Evolutionary conservation across 2,329 filamentous ascomycete species (phyloP).

Genomic region (Nectriaceae sp.): DNA sequence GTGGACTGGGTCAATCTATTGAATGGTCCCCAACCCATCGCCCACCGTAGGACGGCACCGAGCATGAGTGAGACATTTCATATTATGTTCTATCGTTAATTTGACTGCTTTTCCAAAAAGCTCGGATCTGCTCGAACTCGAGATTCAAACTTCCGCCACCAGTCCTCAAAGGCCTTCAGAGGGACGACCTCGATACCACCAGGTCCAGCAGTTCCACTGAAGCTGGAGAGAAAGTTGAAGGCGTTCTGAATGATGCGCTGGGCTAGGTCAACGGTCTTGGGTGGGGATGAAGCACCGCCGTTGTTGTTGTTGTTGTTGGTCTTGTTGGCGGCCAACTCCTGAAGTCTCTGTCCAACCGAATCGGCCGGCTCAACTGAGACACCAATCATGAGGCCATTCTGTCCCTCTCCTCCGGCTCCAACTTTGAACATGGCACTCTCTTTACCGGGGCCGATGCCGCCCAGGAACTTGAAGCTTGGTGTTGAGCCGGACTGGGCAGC

Average conservation of each 20-base stretch:
- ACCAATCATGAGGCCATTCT: slow-evolving; percentile 69
- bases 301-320: slow-evolving; percentile 23
- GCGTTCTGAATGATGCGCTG: slow-evolving; percentile 95
- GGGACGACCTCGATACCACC: slow-evolving; percentile 83
- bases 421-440: slow-evolving; percentile 91
- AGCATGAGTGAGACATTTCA: not conserved
- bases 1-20: too few species aligned
- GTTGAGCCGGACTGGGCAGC: slow-evolving; percentile 42
- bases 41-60: too few species aligned
- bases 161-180: slow-evolving; percentile 92
- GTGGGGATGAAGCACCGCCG: slow-evolving; percentile 32
- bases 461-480: slow-evolving; percentile 78
- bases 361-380: slow-evolving; percentile 78
- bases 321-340: slow-evolving; percentile 50
- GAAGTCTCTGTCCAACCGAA: slow-evolving; percentile 70
- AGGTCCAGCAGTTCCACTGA: slow-evolving; percentile 64
- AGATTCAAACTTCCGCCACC: slow-evolving; percentile 96
- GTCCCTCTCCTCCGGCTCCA: slow-evolving; percentile 32
- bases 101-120: slow-evolving; percentile 72
- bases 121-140: slow-evolving; percentile 82
- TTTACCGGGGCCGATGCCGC: slow-evolving; percentile 86
- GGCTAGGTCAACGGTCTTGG: slow-evolving; percentile 77
- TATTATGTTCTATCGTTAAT: not conserved
- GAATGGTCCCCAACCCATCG: too few species aligned
- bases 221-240: slow-evolving; percentile 93